Base-by-base conservation (phyloP, 202 grass and related monocot genomes). In the Tripidium arundinaceum region DNA sequence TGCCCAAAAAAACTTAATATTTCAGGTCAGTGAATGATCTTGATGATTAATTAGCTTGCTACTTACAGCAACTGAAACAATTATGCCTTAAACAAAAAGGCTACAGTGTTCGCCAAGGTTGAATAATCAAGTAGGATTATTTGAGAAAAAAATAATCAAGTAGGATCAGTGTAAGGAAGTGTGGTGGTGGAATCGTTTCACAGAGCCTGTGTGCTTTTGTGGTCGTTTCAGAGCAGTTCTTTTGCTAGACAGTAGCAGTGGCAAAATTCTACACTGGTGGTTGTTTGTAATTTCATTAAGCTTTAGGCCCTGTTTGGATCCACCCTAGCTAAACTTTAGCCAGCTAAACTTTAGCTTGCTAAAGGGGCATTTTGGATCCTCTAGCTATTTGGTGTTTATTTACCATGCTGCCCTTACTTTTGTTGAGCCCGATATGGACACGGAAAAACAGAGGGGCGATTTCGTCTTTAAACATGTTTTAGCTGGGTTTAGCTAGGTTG, bases 41-140 rank as follows among this genome's bases (percentile, higher is more conserved):
- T 65, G 42, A n/a, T n/a, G n/a, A 72, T 65, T 82, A 62, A 72
- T 16, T 72, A 43, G n/a, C 7, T 47, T 46, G 61, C 37, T 66
- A 65, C 37, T 78, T 57, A 43, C 25, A 22, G 36, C 40, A 62
- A 47, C 3, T 55, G 57, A 25, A 46, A 81, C 12, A 36, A 59
- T 59, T 47, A 65, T 31, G 33, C 37, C 43, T 64, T 26, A 62
- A 27, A n/a, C n/a, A 69, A 69, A 58, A 66, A 40, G 36, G 28
- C n/a, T 21, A 28, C 47, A 81, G 19, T 67, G 34, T 72, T 66
- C 5, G 3, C 21, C 27, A 72, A 70, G 14, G 33, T 79, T 36
- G 74, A 41, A 69, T 47, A 75, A 54, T 49, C 24, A 62, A n/a
- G n/a, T n/a, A n/a, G n/a, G n/a, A n/a, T n/a, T n/a, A n/a, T n/a